Evolutionary conservation across 345 rosid species (phyloP), one percentile per base, ranked within the genome.

Genomic region (Populus davidiana): DNA sequence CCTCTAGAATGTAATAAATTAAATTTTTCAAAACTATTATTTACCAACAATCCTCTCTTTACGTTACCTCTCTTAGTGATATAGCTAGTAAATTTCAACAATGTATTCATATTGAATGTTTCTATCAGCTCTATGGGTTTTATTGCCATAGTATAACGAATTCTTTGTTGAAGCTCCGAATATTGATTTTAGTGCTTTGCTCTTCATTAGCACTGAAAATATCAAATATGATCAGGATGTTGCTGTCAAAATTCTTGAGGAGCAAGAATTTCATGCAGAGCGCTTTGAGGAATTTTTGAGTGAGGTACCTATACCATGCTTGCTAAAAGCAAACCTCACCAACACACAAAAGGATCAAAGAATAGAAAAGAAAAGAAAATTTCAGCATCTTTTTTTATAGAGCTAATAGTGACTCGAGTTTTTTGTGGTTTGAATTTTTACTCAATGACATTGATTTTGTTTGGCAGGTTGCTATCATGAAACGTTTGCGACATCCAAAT

Each of bases 401-500:
- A 23, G 6, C 25, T 21, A 73, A 17, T 43, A 71, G 62, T 66
- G 29, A 64, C 56, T 75, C 12, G 35, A 38, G 44, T 54, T 72
- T 35, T 74, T 27, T n/a, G 5, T 38, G 25, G 44, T 43, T 61
- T 70, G 49, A 10, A 39, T 25, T 61, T 63, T 36, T 49, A 64
- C 16, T 47, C 72, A 43, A 31, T 20, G 33, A 6, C 33, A 9
- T 31, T 13, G 33, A 38, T 47, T 75, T 75, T 75, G 68, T 72
- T 63, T 72, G 68, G 67, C 76, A 81, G 83, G 80, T 81, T 14
- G 61, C 80, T 23, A 72, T 76, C 23, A 81, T 81, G 83, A 81
- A 81, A 67, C 74, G 80, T 31, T 62, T 81, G 74, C 77, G 83
- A n/a, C 83, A 81, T 81, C 83, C 83, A 16, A 81, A 81, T 73